Conservation (phyloP, 2,329 filamentous ascomycete species). For the Botrytis porri region DNA sequence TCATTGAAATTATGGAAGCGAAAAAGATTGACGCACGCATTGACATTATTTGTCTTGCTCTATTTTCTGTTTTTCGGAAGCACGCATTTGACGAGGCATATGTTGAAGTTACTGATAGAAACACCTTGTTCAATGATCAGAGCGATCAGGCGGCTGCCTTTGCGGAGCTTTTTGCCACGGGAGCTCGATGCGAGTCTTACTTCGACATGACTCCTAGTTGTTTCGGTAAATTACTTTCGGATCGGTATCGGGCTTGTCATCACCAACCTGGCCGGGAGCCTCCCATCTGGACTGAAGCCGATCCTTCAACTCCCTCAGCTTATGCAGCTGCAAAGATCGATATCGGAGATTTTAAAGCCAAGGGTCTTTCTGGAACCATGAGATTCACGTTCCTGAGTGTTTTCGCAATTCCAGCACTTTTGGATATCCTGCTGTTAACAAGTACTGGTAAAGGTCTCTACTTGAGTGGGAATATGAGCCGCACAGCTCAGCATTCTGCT, state of each 20-base stretch:
- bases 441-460: constrained; percentile 59
- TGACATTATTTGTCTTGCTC: constrained; percentile 54
- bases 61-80: constrained; percentile 56
- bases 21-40: constrained; percentile 44
- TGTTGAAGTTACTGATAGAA: constrained; percentile 60
- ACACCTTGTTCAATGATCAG: constrained; percentile 57
- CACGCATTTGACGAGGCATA: constrained; percentile 60
- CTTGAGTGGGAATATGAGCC: constrained; percentile 54
- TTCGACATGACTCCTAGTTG: constrained; percentile 53
- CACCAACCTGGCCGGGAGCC: constrained; percentile 32
- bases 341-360: constrained; percentile 45
- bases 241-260: constrained; percentile 48
- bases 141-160: constrained; percentile 62
- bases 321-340: constrained; percentile 53
- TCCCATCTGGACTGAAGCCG: constrained; percentile 23
- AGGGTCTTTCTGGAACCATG: constrained; percentile 41
- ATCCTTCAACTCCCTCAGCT: constrained; percentile 35
- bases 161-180: constrained; percentile 60
- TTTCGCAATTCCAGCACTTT: constrained; percentile 59
- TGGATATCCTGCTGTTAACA: constrained; percentile 58
- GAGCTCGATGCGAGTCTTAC: constrained; percentile 60
- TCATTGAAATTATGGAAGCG: constrained; percentile 6
- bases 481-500: constrained; percentile 51
- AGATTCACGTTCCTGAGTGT: constrained; percentile 55
- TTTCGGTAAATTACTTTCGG: constrained; percentile 42